Base-by-base conservation (phyloP, 371 early-diverging fungal genomes). In the Mortierella sp. region DNA sequence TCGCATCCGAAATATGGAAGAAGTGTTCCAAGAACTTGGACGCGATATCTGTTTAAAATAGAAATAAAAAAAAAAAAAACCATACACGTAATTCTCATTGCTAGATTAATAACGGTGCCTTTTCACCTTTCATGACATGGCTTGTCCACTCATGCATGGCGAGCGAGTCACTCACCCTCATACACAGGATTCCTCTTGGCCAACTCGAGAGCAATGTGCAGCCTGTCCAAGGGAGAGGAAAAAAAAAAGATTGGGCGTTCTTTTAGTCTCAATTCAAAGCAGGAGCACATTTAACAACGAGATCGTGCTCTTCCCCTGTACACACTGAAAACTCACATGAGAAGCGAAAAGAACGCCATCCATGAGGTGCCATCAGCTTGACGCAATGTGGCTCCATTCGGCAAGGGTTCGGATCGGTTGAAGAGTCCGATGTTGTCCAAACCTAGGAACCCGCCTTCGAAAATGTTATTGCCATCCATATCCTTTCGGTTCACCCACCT, bases 401-500 rank as follows among this genome's bases (percentile, higher is more conserved):
- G 82, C 46, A 82, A 49, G 7, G 73, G 69, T 61, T 83, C 83
- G 13, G 78, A 72, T 30, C 84, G 81, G 64, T 83, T 82, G 68
- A 83, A 83, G 21, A 82, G 79, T 9, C 80, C 82, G 56, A 83
- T 83, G 59, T 83, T 83, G 46, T 83, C 84, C 43, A 83, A 63
- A 0, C 84, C 84, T 24, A 83, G 50, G 61, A 83, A 83, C 3
- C 83, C 82, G 16, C 83, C 83, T 42, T 83, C 81, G 54, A 82
- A 83, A 26, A 84, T 79, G 27, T 82, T 82, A 31, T 71, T 67
- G 21, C 83, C 82, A 10, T 72, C 74, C 3, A 45, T 71, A 34
- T 82, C 84, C 63, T 84, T 82, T 39, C 81, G 72, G 58, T 84
- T 84, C 28, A 84, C 81, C 84, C 84, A 84, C 74, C 73, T 76